A percentile compares a stretch with the other conserved stretches of the same genome.
These are phyloP conservation scores for Talaromyces albobiverticillius DNA, from an alignment of 2,329 filamentous ascomycete species.

Conservation along the genomic window DNA sequence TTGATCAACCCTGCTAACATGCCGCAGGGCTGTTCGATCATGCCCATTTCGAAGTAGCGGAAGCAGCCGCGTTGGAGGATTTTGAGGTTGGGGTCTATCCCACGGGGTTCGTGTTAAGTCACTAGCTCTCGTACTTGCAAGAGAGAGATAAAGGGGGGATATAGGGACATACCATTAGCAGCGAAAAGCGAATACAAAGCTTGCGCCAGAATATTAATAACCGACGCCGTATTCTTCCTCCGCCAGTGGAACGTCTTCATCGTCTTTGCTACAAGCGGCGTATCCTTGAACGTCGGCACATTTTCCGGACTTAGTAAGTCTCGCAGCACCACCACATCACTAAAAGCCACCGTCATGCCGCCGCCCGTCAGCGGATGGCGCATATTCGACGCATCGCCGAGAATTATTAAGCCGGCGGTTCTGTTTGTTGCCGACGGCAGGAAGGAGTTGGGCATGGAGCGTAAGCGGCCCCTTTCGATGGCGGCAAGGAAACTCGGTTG, in stretches of 20 bases:
- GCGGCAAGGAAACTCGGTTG: constrained; percentile 73
- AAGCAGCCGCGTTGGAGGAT: constrained; percentile 89
- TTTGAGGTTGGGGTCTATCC: constrained; percentile 63
- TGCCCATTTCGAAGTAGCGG: constrained; percentile 76
- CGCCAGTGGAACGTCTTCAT: constrained; percentile 80
- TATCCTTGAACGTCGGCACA: constrained; percentile 69
- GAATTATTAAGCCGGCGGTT: constrained; percentile 69
- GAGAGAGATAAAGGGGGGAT: not conserved
- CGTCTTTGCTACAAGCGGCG: constrained; percentile 61
- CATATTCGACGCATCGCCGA: constrained; percentile 98
- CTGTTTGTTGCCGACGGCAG: constrained; percentile 75
- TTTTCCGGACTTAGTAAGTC: constrained; percentile 67
- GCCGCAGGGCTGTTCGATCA: constrained; percentile 74
- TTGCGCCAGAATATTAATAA: constrained; percentile 94
- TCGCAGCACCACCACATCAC: constrained; percentile 78
- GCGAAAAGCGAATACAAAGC: constrained; percentile 90
- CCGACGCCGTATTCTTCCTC: constrained; percentile 75
- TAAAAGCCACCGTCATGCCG: constrained; percentile 97
- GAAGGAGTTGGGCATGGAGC: constrained; percentile 95
- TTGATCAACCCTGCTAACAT: constrained; percentile 79
- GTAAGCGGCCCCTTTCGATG: constrained; percentile 72
- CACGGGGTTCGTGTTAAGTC: not conserved
- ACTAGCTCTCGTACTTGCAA: not conserved
- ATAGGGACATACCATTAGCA: constrained; percentile 59
- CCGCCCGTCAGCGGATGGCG: constrained; percentile 96